A percentile compares a stretch with the other conserved stretches of the same genome.
Conservation (phyloP, 768 basidiomycete genomes). For the Leccinum pellstonianum region DNA sequence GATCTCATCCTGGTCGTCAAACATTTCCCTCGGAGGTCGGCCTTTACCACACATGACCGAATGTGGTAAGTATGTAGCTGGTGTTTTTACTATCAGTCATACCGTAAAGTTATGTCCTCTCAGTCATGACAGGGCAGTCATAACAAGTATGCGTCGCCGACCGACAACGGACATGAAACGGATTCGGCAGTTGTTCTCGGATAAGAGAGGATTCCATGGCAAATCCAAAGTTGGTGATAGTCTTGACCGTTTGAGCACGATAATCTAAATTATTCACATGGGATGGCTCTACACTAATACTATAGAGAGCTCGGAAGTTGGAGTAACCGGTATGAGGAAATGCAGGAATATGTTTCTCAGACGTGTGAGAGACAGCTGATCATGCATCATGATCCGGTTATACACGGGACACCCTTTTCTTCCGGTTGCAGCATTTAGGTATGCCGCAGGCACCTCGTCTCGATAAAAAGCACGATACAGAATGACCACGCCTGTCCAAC, state of each 20-base stretch:
- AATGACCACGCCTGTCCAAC: background rate
- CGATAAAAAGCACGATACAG: slow-evolving; percentile 7
- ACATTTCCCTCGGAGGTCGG: background rate
- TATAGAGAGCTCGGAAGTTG: background rate
- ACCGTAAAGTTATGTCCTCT: too few relatives aligned
- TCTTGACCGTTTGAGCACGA: background rate
- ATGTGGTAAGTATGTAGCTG: too few relatives aligned
- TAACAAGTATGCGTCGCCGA: too few relatives aligned
- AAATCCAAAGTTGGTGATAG: too few relatives aligned
- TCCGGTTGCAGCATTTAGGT: slow-evolving; percentile 5
- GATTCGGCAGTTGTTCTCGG: background rate
- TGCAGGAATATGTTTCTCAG: background rate
- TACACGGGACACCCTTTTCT: background rate
- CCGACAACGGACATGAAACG: too few relatives aligned
- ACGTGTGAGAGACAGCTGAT: slow-evolving; percentile 1
- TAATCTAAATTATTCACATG: background rate
- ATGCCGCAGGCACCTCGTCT: background rate
- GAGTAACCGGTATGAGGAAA: background rate
- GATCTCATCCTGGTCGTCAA: background rate
- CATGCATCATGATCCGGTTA: background rate
- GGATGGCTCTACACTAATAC: background rate
- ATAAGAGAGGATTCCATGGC: background rate
- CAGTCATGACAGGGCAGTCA: too few relatives aligned
- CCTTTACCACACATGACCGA: background rate
- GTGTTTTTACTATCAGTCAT: too few relatives aligned